phyloP scores from a whole-genome alignment of 192 early-diverging fungal species.

The Lobosporangium transversale region DNA sequence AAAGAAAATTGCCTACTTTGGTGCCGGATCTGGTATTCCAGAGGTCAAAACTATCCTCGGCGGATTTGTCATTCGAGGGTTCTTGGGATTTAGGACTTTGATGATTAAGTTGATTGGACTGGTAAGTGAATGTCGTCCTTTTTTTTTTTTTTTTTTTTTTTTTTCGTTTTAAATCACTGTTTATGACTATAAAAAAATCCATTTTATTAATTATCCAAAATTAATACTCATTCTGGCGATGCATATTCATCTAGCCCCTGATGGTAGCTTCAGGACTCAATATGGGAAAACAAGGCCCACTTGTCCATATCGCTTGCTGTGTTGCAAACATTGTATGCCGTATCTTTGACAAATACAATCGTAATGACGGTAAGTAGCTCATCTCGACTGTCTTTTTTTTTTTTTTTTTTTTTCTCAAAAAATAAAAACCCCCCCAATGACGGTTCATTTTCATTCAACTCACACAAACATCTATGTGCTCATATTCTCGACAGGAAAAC shows the following conservation, averaged over 20 bases:
- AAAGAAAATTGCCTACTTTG: slow-evolving; percentile 50
- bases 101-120: slow-evolving; percentile 92
- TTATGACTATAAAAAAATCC: neutral
- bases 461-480: too few relatives aligned
- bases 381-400: neutral
- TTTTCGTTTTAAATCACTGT: too few relatives aligned
- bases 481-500: slow-evolving; percentile 76
- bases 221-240: neutral
- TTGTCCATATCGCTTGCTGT: slow-evolving; percentile 93
- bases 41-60: slow-evolving; percentile 96
- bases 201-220: neutral
- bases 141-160: too few relatives aligned
- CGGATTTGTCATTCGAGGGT: slow-evolving; percentile 93
- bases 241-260: slow-evolving; percentile 62
- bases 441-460: too few relatives aligned
- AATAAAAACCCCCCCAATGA: neutral
- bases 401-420: neutral
- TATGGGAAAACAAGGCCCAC: slow-evolving; percentile 93
- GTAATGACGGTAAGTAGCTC: slow-evolving; percentile 73
- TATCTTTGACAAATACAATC: slow-evolving; percentile 91
- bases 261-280: slow-evolving; percentile 89
- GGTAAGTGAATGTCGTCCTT: slow-evolving; percentile 70
- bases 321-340: slow-evolving; percentile 89
- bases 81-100: slow-evolving; percentile 93
- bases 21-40: slow-evolving; percentile 89